A percentile compares a stretch with the other conserved stretches of the same genome.
phyloP scores from a whole-genome alignment of 345 rosid genomes.

The Limnanthes douglasii region DNA sequence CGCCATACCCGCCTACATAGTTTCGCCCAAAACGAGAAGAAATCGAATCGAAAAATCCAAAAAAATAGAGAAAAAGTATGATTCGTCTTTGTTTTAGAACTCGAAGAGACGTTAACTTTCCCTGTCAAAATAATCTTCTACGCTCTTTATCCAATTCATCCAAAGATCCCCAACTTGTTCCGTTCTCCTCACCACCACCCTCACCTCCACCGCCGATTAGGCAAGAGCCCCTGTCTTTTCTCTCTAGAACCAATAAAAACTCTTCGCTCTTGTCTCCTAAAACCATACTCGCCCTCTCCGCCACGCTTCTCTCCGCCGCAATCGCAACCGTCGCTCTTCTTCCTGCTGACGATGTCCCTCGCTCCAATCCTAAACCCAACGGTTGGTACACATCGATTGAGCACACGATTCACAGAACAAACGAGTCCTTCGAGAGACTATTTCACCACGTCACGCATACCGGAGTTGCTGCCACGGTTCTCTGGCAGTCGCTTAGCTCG shows the following conservation, averaged over 20 bases:
- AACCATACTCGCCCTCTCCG: slow-evolving; percentile 37
- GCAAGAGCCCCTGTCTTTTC: slow-evolving; percentile 8
- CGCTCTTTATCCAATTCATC: too few species aligned
- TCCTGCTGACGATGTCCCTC: slow-evolving; percentile 10
- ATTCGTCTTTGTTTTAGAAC: too few species aligned
- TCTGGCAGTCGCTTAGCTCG: slow-evolving; percentile 87
- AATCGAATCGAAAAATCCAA: too few species aligned
- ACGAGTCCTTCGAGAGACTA: slow-evolving; percentile 46
- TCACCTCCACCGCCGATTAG: slow-evolving; percentile 9
- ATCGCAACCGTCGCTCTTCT: slow-evolving; percentile 28
- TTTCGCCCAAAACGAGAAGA: too few species aligned
- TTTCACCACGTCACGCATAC: slow-evolving; percentile 53
- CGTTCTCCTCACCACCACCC: slow-evolving; percentile 16
- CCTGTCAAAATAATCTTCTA: too few species aligned
- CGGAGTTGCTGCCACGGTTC: slow-evolving; percentile 63
- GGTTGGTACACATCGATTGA: slow-evolving; percentile 31
- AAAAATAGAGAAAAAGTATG: too few species aligned
- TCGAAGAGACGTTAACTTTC: too few species aligned
- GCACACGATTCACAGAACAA: slow-evolving; percentile 29
- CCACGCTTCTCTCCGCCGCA: slow-evolving; percentile 36
- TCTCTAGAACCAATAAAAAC: slow-evolving; percentile 7
- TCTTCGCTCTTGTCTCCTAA: slow-evolving; percentile 20
- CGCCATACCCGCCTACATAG: too few species aligned
- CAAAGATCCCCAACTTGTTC: slow-evolving; percentile 11
- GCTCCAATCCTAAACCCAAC: slow-evolving; percentile 8